Percentiles rank a stretch among this genome's conserved stretches.
Evolutionary conservation across 2,329 filamentous ascomycete species (phyloP).

Genomic region (Cladosporium velox): DNA sequence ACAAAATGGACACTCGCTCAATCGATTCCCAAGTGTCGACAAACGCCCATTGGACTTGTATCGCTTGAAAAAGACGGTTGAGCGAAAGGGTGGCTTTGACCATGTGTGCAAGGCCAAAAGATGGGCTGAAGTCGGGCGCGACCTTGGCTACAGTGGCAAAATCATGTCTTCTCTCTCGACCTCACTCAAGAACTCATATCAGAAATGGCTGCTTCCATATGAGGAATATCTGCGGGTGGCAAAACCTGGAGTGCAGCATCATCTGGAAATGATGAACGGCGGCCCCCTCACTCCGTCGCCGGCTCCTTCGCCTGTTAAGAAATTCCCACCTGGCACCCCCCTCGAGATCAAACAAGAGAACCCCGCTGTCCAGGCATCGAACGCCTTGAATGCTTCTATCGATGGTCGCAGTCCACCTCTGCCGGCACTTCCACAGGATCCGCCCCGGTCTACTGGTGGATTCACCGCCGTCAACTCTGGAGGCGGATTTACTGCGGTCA

Average conservation of each 20-base stretch:
- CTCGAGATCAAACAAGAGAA: constrained; percentile 59
- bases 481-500: constrained; percentile 65
- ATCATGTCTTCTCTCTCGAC: constrained; percentile 99
- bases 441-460: constrained; percentile 51
- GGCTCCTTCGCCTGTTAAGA: constrained; percentile 70
- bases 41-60: constrained; percentile 96
- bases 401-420: constrained; percentile 40
- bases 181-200: constrained; percentile 96
- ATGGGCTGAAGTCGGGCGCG: constrained; percentile 97
- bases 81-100: constrained; percentile 90
- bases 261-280: constrained; percentile 89
- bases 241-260: constrained; percentile 95
- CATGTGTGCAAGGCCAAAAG: constrained; percentile 97
- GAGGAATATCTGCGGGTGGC: constrained; percentile 90
- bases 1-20: constrained; percentile 90
- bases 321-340: constrained; percentile 50
- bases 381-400: constrained; percentile 58
- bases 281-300: constrained; percentile 84
- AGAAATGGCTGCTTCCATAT: constrained; percentile 94
- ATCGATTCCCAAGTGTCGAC: constrained; percentile 92
- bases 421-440: constrained; percentile 41
- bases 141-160: constrained; percentile 96
- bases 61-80: constrained; percentile 94
- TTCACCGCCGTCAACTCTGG: constrained; percentile 71
- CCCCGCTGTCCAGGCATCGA: constrained; percentile 62